These are phyloP conservation scores for Xylaria polymorpha DNA, from an alignment of 2,329 filamentous ascomycete species.

Conservation along the genomic window DNA sequence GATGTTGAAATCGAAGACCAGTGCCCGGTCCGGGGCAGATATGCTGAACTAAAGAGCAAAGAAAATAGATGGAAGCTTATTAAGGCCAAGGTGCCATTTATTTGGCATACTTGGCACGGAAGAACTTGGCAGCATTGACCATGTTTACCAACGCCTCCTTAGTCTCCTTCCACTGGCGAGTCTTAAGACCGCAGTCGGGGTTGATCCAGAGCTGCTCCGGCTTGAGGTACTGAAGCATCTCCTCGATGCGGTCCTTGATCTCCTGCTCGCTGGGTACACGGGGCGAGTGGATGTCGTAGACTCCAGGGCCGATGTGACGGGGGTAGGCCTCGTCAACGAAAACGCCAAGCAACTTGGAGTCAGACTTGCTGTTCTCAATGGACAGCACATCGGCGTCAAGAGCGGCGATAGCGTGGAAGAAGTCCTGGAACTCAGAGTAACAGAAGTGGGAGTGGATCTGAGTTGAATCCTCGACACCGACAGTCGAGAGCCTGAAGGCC, in stretches of 20 bases:
- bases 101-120: conserved; percentile 88
- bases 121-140: conserved; percentile 98
- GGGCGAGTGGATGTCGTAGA: conserved; percentile 99
- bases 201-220: conserved; percentile 99
- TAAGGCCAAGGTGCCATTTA: conserved; percentile 51
- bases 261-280: conserved; percentile 97
- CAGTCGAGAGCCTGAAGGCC: conserved; percentile 95
- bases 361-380: conserved; percentile 99
- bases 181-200: conserved; percentile 99
- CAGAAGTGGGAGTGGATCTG: conserved; percentile 99
- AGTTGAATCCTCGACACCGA: conserved; percentile 92
- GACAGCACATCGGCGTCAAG: conserved; percentile 98
- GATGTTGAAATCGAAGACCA: conserved; percentile 69
- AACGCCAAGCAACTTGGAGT: conserved; percentile 98
- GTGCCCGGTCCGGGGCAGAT: conserved; percentile 44
- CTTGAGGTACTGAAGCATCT: conserved; percentile 98
- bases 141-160: conserved; percentile 96
- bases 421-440: conserved; percentile 99
- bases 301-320: conserved; percentile 97
- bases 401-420: conserved; percentile 99
- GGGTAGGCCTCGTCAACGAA: conserved; percentile 98
- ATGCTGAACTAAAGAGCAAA: conserved; percentile 50
- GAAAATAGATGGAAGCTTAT: conserved; percentile 49
- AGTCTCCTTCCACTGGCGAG: conserved; percentile 97
- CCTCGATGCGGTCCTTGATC: conserved; percentile 96